Conservation (phyloP, 352 stramenopile genomes). For the Phytophthora cryptogea region DNA sequence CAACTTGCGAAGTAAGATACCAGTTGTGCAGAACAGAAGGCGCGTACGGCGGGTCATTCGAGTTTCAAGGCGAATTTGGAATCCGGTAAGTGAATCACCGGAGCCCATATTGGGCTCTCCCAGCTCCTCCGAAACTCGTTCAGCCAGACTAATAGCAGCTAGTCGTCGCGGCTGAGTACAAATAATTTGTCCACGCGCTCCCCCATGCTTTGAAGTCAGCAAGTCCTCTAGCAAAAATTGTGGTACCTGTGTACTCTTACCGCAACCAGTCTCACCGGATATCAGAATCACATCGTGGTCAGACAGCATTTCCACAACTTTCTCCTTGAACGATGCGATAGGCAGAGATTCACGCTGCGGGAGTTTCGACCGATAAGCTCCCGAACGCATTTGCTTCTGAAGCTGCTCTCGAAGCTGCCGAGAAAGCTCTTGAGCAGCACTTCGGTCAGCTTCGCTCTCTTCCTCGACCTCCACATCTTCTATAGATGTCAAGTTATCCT, state of each 20-base stretch:
- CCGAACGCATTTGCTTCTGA: constrained; percentile 39
- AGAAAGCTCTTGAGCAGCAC: constrained; percentile 31
- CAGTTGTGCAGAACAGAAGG: constrained; percentile 96
- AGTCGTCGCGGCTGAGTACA: constrained; percentile 97
- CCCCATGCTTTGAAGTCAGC: constrained; percentile 58
- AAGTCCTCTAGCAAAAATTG: constrained; percentile 96
- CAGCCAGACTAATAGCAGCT: constrained; percentile 94
- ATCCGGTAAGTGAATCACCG: constrained; percentile 77
- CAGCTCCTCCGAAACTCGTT: constrained; percentile 94
- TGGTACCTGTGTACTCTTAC: constrained; percentile 96
- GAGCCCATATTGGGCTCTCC: constrained; percentile 73
- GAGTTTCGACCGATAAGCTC: constrained; percentile 47
- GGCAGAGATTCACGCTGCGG: constrained; percentile 67
- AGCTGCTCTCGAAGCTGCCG: constrained; percentile 45
- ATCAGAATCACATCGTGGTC: constrained; percentile 93
- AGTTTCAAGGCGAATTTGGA: constrained; percentile 94
- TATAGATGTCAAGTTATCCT: not conserved
- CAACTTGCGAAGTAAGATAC: constrained; percentile 92
- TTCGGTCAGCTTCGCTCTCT: constrained; percentile 32
- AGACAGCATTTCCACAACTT: constrained; percentile 84
- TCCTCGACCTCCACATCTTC: constrained; percentile 12
- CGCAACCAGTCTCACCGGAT: constrained; percentile 95
- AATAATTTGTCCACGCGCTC: constrained; percentile 92
- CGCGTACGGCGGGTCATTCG: constrained; percentile 84
- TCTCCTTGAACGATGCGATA: constrained; percentile 69